Conservation (phyloP, 805 yeast genomes). For the Teunomyces stri region DNA sequence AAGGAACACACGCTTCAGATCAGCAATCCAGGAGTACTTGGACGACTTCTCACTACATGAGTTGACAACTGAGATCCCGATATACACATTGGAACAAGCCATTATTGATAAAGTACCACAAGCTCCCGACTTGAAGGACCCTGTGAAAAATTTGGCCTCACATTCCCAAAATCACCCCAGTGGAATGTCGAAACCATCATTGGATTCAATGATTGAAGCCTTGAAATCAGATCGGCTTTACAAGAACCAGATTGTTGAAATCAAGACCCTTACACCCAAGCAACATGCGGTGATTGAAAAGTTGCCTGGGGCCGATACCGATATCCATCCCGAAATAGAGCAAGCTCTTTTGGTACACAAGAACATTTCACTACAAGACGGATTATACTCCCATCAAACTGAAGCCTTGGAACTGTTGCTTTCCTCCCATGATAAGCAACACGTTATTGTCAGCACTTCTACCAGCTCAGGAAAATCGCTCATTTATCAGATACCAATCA, state of each 20-base stretch:
- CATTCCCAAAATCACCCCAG: conserved; percentile 4
- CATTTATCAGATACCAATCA: conserved; percentile 84
- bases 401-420: conserved; percentile 62
- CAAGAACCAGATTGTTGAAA: conserved; percentile 58
- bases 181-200: conserved; percentile 27
- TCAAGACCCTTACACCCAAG: conserved; percentile 45
- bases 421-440: conserved; percentile 40
- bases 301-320: conserved; percentile 34
- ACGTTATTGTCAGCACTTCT: conserved; percentile 88
- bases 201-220: conserved; percentile 48
- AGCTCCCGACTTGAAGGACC: conserved; percentile 52
- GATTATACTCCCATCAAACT: conserved; percentile 78
- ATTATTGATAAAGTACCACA: conserved; percentile 46
- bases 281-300: conserved; percentile 46
- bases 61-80: conserved; percentile 35
- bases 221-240: conserved; percentile 52
- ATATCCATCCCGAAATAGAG: conserved; percentile 47
- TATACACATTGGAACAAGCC: conserved; percentile 32
- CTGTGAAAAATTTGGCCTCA: conserved; percentile 41
- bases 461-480: conserved; percentile 96
- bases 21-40: conserved; percentile 15
- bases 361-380: conserved; percentile 40
- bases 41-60: conserved; percentile 21
- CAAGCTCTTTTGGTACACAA: conserved; percentile 48
- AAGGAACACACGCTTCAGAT: conserved; percentile 51